Conservation (phyloP, 2,329 filamentous ascomycete species). For the Trichophyton verrucosum region DNA sequence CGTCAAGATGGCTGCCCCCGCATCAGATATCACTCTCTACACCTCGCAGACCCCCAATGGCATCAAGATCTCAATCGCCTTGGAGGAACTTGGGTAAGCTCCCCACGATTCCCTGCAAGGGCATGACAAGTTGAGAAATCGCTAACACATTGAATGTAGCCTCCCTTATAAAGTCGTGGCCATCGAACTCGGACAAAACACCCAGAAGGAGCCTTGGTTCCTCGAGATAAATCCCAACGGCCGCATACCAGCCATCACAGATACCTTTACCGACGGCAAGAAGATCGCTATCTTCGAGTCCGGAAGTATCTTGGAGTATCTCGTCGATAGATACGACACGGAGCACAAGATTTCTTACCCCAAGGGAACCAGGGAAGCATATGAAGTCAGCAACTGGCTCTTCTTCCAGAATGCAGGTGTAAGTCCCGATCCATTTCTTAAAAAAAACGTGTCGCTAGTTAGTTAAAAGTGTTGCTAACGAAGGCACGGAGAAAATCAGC, state of each 20-base stretch:
- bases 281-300: slow-evolving; percentile 69
- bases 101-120: neutral
- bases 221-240: slow-evolving; percentile 87
- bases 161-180: slow-evolving; percentile 65
- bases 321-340: slow-evolving; percentile 67
- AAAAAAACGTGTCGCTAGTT: slow-evolving; percentile 53
- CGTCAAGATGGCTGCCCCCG: slow-evolving; percentile 15
- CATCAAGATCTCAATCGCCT: slow-evolving; percentile 73
- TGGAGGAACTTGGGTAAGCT: slow-evolving; percentile 61
- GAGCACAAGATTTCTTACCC: slow-evolving; percentile 77
- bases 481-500: neutral
- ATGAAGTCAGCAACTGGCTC: slow-evolving; percentile 68
- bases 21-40: slow-evolving; percentile 64
- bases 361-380: slow-evolving; percentile 57
- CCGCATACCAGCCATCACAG: slow-evolving; percentile 76
- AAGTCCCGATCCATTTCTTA: slow-evolving; percentile 41
- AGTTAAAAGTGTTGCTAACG: neutral
- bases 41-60: slow-evolving; percentile 77
- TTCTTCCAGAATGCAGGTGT: slow-evolving; percentile 70
- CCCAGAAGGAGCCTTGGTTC: slow-evolving; percentile 81
- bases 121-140: neutral
- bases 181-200: slow-evolving; percentile 60
- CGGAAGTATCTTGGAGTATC: slow-evolving; percentile 72
- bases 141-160: slow-evolving; percentile 18
- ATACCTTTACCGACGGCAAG: slow-evolving; percentile 61